Percentiles rank a stretch among this genome's conserved stretches.
Evolutionary conservation across 2,329 filamentous ascomycete genomes (phyloP).

Genomic region (Botryosphaeria dothidea): DNA sequence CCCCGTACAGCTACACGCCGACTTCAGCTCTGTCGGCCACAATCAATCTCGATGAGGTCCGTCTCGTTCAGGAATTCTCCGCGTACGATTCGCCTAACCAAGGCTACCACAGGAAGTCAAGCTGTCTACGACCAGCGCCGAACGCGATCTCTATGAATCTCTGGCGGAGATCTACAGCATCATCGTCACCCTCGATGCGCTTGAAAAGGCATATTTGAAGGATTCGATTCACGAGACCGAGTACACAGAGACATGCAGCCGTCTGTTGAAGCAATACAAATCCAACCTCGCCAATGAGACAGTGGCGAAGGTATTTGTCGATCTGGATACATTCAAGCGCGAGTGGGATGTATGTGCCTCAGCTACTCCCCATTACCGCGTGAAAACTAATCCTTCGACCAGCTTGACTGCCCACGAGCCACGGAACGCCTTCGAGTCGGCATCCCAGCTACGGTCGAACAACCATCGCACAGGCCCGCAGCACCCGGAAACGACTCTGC

Average conservation of each 20-base stretch:
- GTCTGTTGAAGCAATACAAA: conserved; percentile 94
- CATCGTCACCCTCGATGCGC: conserved; percentile 88
- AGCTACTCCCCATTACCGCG: background rate
- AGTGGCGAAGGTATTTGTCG: conserved; percentile 84
- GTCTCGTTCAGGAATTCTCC: background rate
- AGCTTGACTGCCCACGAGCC: conserved; percentile 93
- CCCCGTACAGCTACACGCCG: conserved; percentile 87
- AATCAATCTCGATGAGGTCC: conserved; percentile 85
- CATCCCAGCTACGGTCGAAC: conserved; percentile 79
- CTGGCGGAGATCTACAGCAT: conserved; percentile 98
- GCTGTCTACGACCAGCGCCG: conserved; percentile 79
- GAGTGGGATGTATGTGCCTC: conserved; percentile 69
- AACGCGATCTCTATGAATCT: conserved; percentile 92
- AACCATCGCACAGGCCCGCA: conserved; percentile 50
- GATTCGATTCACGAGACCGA: conserved; percentile 89
- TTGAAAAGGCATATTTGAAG: conserved; percentile 95
- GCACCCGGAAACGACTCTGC: conserved; percentile 42
- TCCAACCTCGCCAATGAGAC: conserved; percentile 87
- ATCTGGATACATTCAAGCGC: conserved; percentile 85
- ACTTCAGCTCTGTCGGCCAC: conserved; percentile 69
- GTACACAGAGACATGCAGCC: conserved; percentile 94
- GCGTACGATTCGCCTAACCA: background rate
- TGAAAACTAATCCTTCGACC: conserved; percentile 15
- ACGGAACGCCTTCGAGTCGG: conserved; percentile 91
- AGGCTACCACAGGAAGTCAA: conserved; percentile 74